Evolutionary conservation across 106 monocot genomes (phyloP).

Genomic region (Allium sativum): DNA sequence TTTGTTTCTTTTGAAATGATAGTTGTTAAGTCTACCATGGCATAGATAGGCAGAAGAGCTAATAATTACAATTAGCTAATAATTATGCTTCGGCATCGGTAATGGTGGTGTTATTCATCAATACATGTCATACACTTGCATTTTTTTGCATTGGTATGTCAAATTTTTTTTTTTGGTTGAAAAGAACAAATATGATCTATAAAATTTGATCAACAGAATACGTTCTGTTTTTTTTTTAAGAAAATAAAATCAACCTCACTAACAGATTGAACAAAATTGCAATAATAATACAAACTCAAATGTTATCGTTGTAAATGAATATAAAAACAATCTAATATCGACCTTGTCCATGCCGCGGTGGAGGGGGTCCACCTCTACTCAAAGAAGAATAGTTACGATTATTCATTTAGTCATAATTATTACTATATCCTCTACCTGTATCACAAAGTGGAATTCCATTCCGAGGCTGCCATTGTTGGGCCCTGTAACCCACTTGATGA

Average conservation of each 20-base stretch:
- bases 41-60: conserved; percentile 34
- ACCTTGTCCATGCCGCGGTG: conserved; percentile 33
- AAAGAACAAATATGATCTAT: too few species aligned
- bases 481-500: conserved; percentile 16
- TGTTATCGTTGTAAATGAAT: not conserved
- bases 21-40: conserved; percentile 27
- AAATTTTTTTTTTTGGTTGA: too few species aligned
- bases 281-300: conserved; percentile 3
- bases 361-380: conserved; percentile 30
- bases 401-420: conserved; percentile 11
- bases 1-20: conserved; percentile 32
- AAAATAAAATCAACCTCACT: too few species aligned
- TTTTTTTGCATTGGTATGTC: too few species aligned
- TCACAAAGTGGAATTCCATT: conserved; percentile 4
- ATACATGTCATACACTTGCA: too few species aligned
- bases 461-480: conserved; percentile 22
- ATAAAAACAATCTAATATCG: conserved; percentile 9
- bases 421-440: conserved; percentile 8
- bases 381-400: conserved; percentile 38
- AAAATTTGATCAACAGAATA: too few species aligned
- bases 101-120: conserved; percentile 12
- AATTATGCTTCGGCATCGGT: not conserved
- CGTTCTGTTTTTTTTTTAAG: too few species aligned
- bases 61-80: too few species aligned
- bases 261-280: too few species aligned